A percentile compares a stretch with the other conserved stretches of the same genome.
phyloP scores from a whole-genome alignment of 2,329 filamentous ascomycete species.

The Xenoacremonium recifei region DNA sequence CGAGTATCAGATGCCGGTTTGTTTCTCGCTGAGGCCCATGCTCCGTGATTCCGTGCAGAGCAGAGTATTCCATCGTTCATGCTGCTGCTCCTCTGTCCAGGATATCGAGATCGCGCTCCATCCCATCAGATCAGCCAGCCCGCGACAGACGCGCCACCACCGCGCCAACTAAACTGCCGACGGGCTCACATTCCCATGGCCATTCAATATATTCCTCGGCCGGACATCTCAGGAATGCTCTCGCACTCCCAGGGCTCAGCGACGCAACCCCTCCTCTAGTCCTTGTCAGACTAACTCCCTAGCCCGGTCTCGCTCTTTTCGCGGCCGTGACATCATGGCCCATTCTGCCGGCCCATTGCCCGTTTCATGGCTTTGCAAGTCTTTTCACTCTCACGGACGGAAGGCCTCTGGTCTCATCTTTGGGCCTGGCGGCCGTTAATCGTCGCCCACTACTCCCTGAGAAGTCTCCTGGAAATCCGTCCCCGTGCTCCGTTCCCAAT shows the following conservation, averaged over 20 bases:
- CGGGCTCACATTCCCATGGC: neutral
- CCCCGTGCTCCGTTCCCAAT: conserved; percentile 14
- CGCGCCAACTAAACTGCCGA: too few relatives aligned
- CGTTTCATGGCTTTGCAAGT: conserved; percentile 5
- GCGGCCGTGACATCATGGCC: conserved; percentile 14
- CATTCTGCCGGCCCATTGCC: conserved; percentile 3
- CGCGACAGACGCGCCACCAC: too few relatives aligned
- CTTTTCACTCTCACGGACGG: neutral
- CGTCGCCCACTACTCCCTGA: neutral
- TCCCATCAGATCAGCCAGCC: too few relatives aligned
- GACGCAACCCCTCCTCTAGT: neutral
- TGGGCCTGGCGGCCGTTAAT: neutral
- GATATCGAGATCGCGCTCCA: too few relatives aligned
- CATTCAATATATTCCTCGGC: neutral
- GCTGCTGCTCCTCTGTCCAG: too few relatives aligned
- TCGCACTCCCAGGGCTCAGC: too few relatives aligned
- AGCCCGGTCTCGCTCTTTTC: conserved; percentile 3
- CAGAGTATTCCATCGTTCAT: too few relatives aligned
- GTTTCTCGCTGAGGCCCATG: too few relatives aligned
- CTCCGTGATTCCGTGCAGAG: too few relatives aligned
- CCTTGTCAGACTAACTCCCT: too few relatives aligned
- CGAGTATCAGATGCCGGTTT: too few relatives aligned
- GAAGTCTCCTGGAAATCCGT: conserved; percentile 7
- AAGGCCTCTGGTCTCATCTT: neutral
- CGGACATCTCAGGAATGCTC: neutral